Base-by-base conservation (phyloP, 495 filamentous ascomycete genomes). In the Penicillium argentinense region DNA sequence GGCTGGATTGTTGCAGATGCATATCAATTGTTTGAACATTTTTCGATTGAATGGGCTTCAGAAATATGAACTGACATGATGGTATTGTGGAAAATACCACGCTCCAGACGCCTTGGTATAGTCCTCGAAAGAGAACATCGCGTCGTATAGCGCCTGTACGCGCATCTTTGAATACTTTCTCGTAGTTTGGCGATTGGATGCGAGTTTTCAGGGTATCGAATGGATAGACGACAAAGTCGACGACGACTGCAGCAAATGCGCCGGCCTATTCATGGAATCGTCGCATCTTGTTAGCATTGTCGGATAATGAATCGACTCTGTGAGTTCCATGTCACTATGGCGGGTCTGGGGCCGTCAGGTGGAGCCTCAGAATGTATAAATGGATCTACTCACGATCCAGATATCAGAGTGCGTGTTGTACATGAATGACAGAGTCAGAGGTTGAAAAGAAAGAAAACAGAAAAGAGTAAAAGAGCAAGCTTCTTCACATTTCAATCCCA, bases 31-130 rank as follows among this genome's bases (percentile, higher is more conserved):
- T 39, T n/a, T n/a, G n/a, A n/a, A n/a, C n/a, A n/a, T n/a, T n/a
- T n/a, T n/a, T n/a, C n/a, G n/a, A n/a, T n/a, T n/a, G n/a, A n/a
- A n/a, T n/a, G n/a, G n/a, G n/a, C 13, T 17, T 17, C n/a, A 18
- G 17, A 17, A 5, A 21, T 8, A 22, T 34, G 5, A 21, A 67
- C 74, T 49, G 57, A 88, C 87, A 89, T 23, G 89, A 87, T 4
- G 91, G 91, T 18, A 95, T 75, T 0, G 91, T 96, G 7, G 88
- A 84, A n/a, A 96, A 63, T 4, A 96, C 83, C 2, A 95, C 86
- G 58, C 87, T 91, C 39, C 89, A 89, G 6, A 95, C 79, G 4
- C 91, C 91, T 66, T 96, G 91, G 56, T 96, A 96, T 11, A 96
- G 54, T 0, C 91, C 91, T 4, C 76, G 73, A 46, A 91, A 88